phyloP scores from a whole-genome alignment of 352 stramenopile species.

The Phytopythium chamaehyphon region DNA sequence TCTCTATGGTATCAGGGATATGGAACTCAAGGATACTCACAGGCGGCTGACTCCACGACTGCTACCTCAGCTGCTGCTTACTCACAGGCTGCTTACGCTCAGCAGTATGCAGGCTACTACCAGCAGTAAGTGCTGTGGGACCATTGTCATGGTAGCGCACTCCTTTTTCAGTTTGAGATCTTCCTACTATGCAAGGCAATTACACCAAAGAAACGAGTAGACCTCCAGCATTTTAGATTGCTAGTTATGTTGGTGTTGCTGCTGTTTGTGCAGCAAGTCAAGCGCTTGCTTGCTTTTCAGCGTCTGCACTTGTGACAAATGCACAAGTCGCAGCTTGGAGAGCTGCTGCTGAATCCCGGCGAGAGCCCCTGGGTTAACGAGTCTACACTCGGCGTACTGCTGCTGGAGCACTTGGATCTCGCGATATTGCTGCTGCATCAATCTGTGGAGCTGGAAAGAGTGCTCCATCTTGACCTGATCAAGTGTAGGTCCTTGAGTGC shows the following conservation, averaged over 20 bases:
- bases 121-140: constrained; percentile 30
- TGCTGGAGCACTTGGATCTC: constrained; percentile 86
- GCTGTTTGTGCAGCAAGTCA: constrained; percentile 61
- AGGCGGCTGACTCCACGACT: constrained; percentile 24
- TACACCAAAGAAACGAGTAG: no score
- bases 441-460: constrained; percentile 79
- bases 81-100: constrained; percentile 27
- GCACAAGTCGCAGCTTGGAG: constrained; percentile 79
- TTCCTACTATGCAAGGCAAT: no score
- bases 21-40: constrained; percentile 38
- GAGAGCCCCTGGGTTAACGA: constrained; percentile 69
- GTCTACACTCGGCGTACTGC: constrained; percentile 71
- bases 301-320: constrained; percentile 81
- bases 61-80: constrained; percentile 29
- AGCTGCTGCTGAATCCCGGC: constrained; percentile 80
- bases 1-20: constrained; percentile 43
- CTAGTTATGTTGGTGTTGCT: background rate
- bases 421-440: constrained; percentile 87
- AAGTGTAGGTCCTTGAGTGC: constrained; percentile 11
- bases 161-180: no score
- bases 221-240: background rate
- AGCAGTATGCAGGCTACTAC: constrained; percentile 67
- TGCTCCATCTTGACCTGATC: constrained; percentile 85
- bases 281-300: constrained; percentile 84
- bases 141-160: no score